These are phyloP conservation scores for Stagonosporopsis tanaceti DNA, from an alignment of 2,329 filamentous ascomycete genomes.

Conservation along the genomic window DNA sequence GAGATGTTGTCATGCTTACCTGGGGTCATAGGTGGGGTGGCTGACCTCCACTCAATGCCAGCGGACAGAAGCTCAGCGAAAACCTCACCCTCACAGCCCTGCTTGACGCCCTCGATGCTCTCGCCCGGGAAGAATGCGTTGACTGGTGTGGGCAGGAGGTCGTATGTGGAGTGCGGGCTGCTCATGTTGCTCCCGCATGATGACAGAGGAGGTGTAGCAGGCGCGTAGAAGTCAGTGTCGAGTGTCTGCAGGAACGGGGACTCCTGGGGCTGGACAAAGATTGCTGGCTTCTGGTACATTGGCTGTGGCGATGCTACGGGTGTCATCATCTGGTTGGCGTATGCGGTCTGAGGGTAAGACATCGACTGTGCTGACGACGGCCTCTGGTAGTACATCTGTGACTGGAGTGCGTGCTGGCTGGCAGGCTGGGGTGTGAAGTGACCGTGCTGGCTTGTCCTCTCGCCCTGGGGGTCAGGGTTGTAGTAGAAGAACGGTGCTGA, in stretches of 20 bases:
- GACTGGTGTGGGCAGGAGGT: constrained; percentile 81
- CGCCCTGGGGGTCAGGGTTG: constrained; percentile 75
- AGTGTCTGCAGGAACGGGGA: constrained; percentile 65
- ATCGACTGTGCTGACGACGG: constrained; percentile 70
- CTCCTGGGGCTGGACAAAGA: constrained; percentile 69
- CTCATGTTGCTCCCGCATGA: constrained; percentile 84
- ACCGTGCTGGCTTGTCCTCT: constrained; percentile 72
- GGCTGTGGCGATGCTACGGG: constrained; percentile 79
- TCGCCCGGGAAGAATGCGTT: constrained; percentile 73
- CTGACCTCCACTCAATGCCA: constrained; percentile 78
- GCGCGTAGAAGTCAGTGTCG: constrained; percentile 82
- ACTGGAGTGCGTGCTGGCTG: constrained; percentile 47
- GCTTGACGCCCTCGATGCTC: constrained; percentile 52
- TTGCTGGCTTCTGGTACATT: constrained; percentile 77
- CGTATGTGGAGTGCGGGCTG: constrained; percentile 79
- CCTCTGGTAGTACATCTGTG: constrained; percentile 58
- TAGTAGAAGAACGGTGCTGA: constrained; percentile 89
- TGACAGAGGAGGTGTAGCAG: constrained; percentile 86
- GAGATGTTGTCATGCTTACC: constrained; percentile 64
- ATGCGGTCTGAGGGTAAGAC: constrained; percentile 60
- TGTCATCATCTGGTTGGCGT: constrained; percentile 71
- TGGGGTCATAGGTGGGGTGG: constrained; percentile 88
- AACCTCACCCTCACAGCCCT: constrained; percentile 73
- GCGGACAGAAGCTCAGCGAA: constrained; percentile 75
- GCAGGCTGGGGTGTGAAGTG: constrained; percentile 71